phyloP scores from a whole-genome alignment of 2,329 filamentous ascomycete genomes.

The Monilinia aucupariae region DNA sequence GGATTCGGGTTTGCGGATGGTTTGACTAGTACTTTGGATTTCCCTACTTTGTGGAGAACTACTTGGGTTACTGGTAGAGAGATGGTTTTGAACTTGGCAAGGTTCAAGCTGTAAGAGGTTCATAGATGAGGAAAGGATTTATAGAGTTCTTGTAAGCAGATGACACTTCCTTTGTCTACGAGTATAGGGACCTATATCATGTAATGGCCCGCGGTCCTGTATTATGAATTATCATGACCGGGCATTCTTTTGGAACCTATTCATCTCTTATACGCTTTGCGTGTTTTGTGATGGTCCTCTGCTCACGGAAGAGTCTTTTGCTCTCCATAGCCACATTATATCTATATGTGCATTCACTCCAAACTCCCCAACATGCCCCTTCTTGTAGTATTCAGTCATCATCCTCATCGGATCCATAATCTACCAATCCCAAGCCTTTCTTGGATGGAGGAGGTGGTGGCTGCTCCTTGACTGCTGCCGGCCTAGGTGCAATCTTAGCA shows the following conservation, averaged over 20 bases:
- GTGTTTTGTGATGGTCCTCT: not conserved
- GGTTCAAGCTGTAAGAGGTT: conserved; percentile 26
- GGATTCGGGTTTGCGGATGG: conserved; percentile 84
- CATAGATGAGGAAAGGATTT: not conserved
- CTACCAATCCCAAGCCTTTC: conserved; percentile 42
- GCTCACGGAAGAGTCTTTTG: not conserved
- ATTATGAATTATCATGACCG: not conserved
- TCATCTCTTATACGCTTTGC: not conserved
- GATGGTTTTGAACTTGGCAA: conserved; percentile 68
- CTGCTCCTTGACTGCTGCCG: conserved; percentile 15
- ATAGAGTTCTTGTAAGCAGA: not conserved
- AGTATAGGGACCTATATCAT: conserved; percentile 10
- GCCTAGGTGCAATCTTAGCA: not conserved
- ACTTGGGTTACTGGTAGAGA: conserved; percentile 65
- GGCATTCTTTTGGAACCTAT: not conserved
- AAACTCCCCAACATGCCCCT: not conserved
- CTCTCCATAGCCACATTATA: not conserved
- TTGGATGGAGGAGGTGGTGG: conserved; percentile 26
- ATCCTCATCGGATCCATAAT: conserved; percentile 53
- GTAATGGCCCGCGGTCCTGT: not conserved
- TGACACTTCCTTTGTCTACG: not conserved
- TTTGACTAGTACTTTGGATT: conserved; percentile 73
- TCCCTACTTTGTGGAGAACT: conserved; percentile 81
- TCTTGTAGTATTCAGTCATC: conserved; percentile 23
- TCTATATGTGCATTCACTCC: not conserved